A percentile compares a stretch with the other conserved stretches of the same genome.
Conservation (phyloP, 371 early-diverging fungal species). For the Mortierella sp. region DNA sequence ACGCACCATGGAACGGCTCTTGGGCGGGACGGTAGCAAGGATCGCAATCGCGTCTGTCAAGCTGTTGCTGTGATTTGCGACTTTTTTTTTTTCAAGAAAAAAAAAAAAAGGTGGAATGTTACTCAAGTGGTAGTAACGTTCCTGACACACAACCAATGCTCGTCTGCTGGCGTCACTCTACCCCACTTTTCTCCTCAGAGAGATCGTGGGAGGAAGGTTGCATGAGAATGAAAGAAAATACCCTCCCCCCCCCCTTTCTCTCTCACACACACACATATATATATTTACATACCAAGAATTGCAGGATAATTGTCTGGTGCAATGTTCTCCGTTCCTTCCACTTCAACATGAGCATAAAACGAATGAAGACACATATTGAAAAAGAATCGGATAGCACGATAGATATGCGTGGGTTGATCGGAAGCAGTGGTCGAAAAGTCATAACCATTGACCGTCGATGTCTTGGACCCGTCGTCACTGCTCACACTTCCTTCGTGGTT, state of each 20-base stretch:
- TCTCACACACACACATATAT: too few relatives aligned
- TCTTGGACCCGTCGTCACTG: too few relatives aligned
- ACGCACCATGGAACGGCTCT: slow-evolving; percentile 40
- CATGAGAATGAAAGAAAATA: neutral
- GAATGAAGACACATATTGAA: slow-evolving; percentile 51
- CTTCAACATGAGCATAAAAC: slow-evolving; percentile 49
- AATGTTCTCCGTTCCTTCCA: slow-evolving; percentile 50
- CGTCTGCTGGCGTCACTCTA: neutral
- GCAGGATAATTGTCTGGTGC: slow-evolving; percentile 45
- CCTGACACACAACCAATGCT: neutral
- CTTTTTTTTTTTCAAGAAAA: slow-evolving; percentile 8
- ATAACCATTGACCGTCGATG: neutral
- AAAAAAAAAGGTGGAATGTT: neutral
- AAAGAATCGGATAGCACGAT: slow-evolving; percentile 48
- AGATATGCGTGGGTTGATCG: slow-evolving; percentile 32
- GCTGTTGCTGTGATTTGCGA: slow-evolving; percentile 49
- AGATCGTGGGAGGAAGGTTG: neutral
- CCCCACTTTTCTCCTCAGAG: neutral
- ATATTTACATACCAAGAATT: slow-evolving; percentile 49
- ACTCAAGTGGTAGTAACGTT: neutral
- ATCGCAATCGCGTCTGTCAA: slow-evolving; percentile 49
- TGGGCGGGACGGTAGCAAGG: slow-evolving; percentile 41
- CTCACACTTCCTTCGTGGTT: too few relatives aligned
- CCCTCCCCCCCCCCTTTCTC: neutral
- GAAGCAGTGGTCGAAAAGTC: neutral